Evolutionary conservation across 176 grass and related monocot genomes (phyloP), one percentile per base, ranked within the genome.

Genomic region (Poa annua): DNA sequence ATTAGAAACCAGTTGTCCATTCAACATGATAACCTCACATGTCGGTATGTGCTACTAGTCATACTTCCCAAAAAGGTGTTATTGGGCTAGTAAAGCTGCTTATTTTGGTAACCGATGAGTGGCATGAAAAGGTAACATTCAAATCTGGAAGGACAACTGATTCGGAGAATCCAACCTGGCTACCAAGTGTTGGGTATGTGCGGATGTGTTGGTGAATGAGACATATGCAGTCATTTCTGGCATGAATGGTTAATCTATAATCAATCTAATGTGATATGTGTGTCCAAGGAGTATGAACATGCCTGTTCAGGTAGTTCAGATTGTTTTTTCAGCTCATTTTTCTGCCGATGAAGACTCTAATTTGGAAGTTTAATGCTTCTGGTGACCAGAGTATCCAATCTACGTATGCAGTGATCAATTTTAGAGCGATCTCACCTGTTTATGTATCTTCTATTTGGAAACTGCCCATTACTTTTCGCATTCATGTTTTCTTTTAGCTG

Each of bases 361-460:
- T 51, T 51, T 51, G 71, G 45, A 74, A 71, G 41, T 25, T 61
- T 2, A 61, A 61, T 61, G 22, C 21, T 19, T 66, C 63, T 66
- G 63, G 63, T 52, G 47, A 20, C 15, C 45, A 74, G 1, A 74
- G 24, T 51, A 6, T 8, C 45, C 45, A 51, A 33, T 32, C 24
- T 74, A 49, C 7, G 6, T 74, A 74, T 74, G 71, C 7, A 51
- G 8, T 51, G 71, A 72, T 49, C n/a, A 72, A 69, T 41, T 69
- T 26, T 41, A 71, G 67, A 44, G 38, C 15, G 33, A 33, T 34
- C 32, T 66, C 33, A 7, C 20, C 67, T 71, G 39, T 24, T 45
- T 45, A 71, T 71, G 67, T 71, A 71, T 71, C 67, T 71, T 71
- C 39, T 71, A 22, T 24, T 71, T 24, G 11, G 39, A 45, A 51